Evolutionary conservation across 768 basidiomycete genomes (phyloP), one percentile per base, ranked within the genome.

Genomic region (Daedaleopsis sinensis): DNA sequence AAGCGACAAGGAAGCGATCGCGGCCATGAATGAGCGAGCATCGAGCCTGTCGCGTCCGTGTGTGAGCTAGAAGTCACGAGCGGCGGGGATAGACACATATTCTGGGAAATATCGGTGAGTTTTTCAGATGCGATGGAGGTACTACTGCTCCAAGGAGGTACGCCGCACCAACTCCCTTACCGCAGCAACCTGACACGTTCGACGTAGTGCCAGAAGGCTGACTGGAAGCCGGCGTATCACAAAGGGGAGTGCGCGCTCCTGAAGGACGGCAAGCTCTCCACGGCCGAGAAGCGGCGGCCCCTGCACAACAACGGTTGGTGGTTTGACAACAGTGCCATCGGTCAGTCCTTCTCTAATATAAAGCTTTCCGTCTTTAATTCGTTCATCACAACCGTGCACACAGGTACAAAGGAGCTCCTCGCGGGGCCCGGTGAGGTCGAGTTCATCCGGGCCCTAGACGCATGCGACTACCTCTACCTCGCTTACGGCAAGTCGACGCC

Each of bases 221-320:
- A 61, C 39, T 61, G 59, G 59, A 18, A 42, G 39, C 23, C 58
- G 2, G 58, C 11, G 12, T 47, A 49, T 18, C 59, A 61, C 48
- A 47, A 37, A 16, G 51, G 18, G 12, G 59, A 55, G 39, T 61
- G 59, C 39, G 47, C 36, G 1, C 48, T 61, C 11, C 27, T 55
- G 12, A 15, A 21, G 15, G 46, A 50, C 15, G 53, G 59, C 7
- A 48, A 61, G 19, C 38, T 18, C 13, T 55, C 24, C 48, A 38
- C 32, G 21, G 59, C 35, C 1, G 53, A 61, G 49, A n/a, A 23
- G 23, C 44, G 24, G 16, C 46, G 59, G 7, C 27, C 32, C 47
- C 10, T 54, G 23, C 53, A 61, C 15, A 54, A 61, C 46, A 61
- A 61, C 16, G 59, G 53, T 9, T 55, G 53, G 59, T 61, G 59